Percentiles rank a stretch among this genome's conserved stretches.
phyloP scores from a whole-genome alignment of 768 basidiomycete genomes.

The Xanthoconium stramineum region DNA sequence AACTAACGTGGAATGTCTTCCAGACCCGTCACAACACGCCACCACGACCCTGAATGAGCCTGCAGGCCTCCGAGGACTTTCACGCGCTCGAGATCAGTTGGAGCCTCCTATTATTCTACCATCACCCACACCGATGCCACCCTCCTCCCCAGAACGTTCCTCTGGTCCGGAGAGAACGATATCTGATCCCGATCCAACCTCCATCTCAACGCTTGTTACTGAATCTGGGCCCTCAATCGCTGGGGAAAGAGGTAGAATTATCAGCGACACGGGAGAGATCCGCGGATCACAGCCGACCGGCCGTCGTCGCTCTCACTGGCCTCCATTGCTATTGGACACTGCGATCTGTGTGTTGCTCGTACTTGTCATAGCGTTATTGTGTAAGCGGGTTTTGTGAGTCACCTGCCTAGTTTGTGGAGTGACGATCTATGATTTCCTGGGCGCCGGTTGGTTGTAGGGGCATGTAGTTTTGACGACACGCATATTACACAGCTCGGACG shows the following conservation, averaged over 20 bases:
- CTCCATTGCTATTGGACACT: constrained; percentile 68
- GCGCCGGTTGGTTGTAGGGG: constrained; percentile 7
- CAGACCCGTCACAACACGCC: constrained; percentile 48
- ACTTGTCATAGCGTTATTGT: constrained; percentile 64
- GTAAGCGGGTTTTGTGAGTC: constrained; percentile 49
- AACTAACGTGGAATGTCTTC: constrained; percentile 65
- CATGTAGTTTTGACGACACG: constrained; percentile 14
- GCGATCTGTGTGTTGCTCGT: constrained; percentile 72
- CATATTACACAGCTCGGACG: constrained; percentile 14
- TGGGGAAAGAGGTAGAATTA: constrained; percentile 9
- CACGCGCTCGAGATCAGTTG: constrained; percentile 10
- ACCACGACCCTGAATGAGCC: constrained; percentile 14
- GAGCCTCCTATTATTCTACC: constrained; percentile 17
- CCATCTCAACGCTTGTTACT: constrained; percentile 15
- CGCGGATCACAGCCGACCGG: constrained; percentile 15
- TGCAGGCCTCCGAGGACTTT: constrained; percentile 23
- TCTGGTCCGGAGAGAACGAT: constrained; percentile 9
- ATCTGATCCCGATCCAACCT: constrained; percentile 16
- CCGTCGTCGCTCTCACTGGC: constrained; percentile 30
- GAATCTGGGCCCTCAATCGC: constrained; percentile 8
- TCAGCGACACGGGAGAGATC: constrained; percentile 12
- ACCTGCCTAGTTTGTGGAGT: constrained; percentile 11
- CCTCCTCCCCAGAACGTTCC: constrained; percentile 20
- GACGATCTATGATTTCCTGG: constrained; percentile 22
- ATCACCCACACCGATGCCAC: constrained; percentile 12